Base-by-base conservation (phyloP, 2,329 filamentous ascomycete genomes). In the Myriosclerotinia scirpicola region DNA sequence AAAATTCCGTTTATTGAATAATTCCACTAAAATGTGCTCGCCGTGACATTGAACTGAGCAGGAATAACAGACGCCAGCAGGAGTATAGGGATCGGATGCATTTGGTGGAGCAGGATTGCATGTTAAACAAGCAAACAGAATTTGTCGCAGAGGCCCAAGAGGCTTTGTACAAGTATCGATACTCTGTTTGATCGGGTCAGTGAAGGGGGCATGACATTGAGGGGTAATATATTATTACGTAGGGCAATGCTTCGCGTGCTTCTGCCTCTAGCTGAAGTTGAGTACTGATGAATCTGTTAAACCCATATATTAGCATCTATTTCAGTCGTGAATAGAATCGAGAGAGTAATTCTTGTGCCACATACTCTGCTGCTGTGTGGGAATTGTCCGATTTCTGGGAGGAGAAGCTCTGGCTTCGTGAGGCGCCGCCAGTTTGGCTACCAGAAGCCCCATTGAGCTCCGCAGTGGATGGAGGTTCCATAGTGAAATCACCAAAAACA, bases 21-120 rank as follows among this genome's bases (percentile, higher is more conserved):
- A 90, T 79, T 99, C 95, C 60, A 98, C 95, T 36, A 99, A 87
- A 1, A 85, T 90, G 77, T 99, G 95, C 75, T 98, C 93, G 72
- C 95, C 94, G 75, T 99, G 95, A 77, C 95, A 99, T 73, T 94
- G 91, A 67, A 99, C 92, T 8, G 94, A 97, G 80, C 95, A 99
- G 30, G 93, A 91, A 75, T 99, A 99, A 82, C 95, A 99, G 66
- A 99, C 87, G 36, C 91, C 95, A 3, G 94, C 95, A 8, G 90
- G 83, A 9, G 81, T 85, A 77, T 90, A 91, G 0, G 88, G 81
- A 60, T 88, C 87, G 54, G 84, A 81, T 1, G 83, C 76, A 54
- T 85, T 84, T 3, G 82, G 74, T 1, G 93, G 90, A 11, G 91
- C 86, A 11, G 95, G 93, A 69, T 93, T 96, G 81, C 95, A 99